A percentile compares a stretch with the other conserved stretches of the same genome.
Evolutionary conservation across 371 early-diverging fungal species (phyloP).

Genomic region (Mucor mucedo): DNA sequence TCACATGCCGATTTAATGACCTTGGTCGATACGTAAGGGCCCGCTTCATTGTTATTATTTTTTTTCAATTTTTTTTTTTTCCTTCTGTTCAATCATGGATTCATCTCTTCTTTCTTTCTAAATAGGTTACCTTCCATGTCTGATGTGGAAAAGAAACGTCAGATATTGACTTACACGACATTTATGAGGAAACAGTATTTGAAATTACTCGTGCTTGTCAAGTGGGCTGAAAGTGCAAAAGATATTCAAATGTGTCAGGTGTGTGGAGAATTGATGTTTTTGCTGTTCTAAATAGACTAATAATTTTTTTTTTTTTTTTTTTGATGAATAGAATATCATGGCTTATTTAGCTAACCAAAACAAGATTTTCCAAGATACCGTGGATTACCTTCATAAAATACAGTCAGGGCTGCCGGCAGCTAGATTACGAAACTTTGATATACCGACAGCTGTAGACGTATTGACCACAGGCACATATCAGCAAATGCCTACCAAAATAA

Average conservation of each 20-base stretch:
- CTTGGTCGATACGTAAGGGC: slow-evolving; percentile 62
- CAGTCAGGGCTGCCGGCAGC: slow-evolving; percentile 68
- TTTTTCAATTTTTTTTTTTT: neutral
- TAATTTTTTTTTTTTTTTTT: no score
- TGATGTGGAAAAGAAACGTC: slow-evolving; percentile 62
- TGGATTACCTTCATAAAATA: slow-evolving; percentile 70
- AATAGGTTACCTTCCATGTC: slow-evolving; percentile 63
- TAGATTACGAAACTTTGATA: slow-evolving; percentile 77
- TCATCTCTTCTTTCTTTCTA: neutral
- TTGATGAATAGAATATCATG: slow-evolving; percentile 61
- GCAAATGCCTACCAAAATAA: slow-evolving; percentile 63
- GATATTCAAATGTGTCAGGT: slow-evolving; percentile 81
- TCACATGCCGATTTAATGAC: slow-evolving; percentile 62
- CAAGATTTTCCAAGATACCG: slow-evolving; percentile 67
- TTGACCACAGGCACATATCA: slow-evolving; percentile 77
- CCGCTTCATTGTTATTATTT: neutral
- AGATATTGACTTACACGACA: slow-evolving; percentile 62
- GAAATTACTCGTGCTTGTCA: slow-evolving; percentile 69
- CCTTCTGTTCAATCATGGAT: neutral
- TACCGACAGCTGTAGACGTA: slow-evolving; percentile 76
- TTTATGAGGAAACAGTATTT: slow-evolving; percentile 65
- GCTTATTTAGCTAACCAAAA: slow-evolving; percentile 76
- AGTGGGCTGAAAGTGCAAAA: slow-evolving; percentile 75
- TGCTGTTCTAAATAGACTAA: no score
- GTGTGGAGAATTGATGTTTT: neutral